Conservation (phyloP, 1,284 basidiomycete genomes). For the Omphalotus olearius region DNA sequence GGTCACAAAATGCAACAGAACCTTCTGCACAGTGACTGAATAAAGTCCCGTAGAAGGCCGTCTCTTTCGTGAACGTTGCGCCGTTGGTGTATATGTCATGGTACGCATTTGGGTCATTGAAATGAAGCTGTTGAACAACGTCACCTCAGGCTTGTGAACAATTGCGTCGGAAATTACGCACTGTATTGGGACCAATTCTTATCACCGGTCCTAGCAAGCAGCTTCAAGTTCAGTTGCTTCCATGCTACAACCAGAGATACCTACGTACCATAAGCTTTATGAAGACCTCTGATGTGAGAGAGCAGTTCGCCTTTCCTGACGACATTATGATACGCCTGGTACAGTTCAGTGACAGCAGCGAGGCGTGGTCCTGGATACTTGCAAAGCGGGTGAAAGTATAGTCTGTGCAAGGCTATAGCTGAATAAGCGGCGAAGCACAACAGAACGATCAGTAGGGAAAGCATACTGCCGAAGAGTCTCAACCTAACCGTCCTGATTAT, state of each 20-base stretch:
- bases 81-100: constrained; percentile 13
- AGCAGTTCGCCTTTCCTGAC: constrained; percentile 3
- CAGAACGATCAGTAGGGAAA: too few species aligned
- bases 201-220: constrained; percentile 6
- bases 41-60: not conserved
- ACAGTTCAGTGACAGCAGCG: constrained; percentile 6
- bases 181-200: constrained; percentile 10
- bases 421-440: too few species aligned
- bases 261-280: constrained; percentile 3
- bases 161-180: not conserved
- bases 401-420: not conserved
- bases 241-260: not conserved
- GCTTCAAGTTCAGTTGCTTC: too few species aligned
- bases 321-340: constrained; percentile 7
- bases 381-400: constrained; percentile 8
- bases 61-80: constrained; percentile 6
- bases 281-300: not conserved
- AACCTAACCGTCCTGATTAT: too few species aligned
- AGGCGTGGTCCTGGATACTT: constrained; percentile 8
- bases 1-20: constrained; percentile 29
- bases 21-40: constrained; percentile 16
- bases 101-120: constrained; percentile 7
- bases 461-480: too few species aligned
- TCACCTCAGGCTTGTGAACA: not conserved
- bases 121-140: constrained; percentile 6